Base-by-base conservation (phyloP, 495 filamentous ascomycete genomes). In the Penicillium longicatenatum region DNA sequence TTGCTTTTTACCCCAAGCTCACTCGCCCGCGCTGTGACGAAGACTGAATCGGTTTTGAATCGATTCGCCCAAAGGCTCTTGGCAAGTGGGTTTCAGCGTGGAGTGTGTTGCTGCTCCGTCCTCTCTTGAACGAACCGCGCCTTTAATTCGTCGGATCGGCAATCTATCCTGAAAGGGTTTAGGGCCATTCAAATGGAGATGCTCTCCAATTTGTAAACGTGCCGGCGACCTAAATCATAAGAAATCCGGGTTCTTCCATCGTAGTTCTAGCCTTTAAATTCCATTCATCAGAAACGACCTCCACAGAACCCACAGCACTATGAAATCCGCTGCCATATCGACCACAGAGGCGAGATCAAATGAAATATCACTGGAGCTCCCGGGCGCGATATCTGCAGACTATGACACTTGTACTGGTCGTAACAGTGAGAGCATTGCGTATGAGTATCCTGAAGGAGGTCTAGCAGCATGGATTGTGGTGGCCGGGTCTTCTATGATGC, bases 381-480 rank as follows among this genome's bases (percentile, higher is more conserved):
- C 31, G 3, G 11, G 31, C 31, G 3, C 31, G 31, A 33, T 33
- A 33, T 33, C 31, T 33, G 31, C 31, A 9, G 31, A 10, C 31
- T 8, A 33, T 33, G 31, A 33, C 31, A 33, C 4, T 9, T 1
- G 9, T 33, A 9, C 3, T 3, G 8, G 3, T 33, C 31, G 31
- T 33, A 12, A 33, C 31, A 33, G 31, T 33, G 31, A 33, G 31
- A 33, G 31, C 31, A 33, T 42, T 42, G 44, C 44, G 1, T 46
- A 45, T 3, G 33, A 71, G 43, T 86, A 85, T 58, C 84, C 84
- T 8, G 84, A 87, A 54, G 84, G 85, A 29, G 86, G 84, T 16
- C 52, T 68, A 1, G 54, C 71, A 52, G 84, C 81, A 49, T 86
- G 84, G 83, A 76, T 86, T 7, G 83, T 86, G 0, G 82, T 89